Conservation (phyloP, 2,329 filamentous ascomycete genomes). For the Penicillium glabrum region DNA sequence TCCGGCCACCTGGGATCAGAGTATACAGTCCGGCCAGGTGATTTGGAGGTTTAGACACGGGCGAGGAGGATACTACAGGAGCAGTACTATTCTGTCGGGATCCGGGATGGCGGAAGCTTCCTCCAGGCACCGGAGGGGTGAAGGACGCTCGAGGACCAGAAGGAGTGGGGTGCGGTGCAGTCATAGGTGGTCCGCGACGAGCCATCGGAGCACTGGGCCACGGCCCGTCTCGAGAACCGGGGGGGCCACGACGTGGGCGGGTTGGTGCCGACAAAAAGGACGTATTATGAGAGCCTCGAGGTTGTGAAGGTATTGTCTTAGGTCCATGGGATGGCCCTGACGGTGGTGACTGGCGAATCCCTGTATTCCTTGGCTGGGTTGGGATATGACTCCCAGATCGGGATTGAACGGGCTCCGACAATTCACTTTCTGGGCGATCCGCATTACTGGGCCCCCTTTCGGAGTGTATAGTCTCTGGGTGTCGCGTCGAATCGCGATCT, state of each 20-base stretch:
- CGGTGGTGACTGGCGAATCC: conserved; percentile 29
- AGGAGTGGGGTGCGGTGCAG: conserved; percentile 33
- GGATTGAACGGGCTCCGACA: conserved; percentile 20
- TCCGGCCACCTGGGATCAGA: conserved; percentile 45
- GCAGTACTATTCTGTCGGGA: conserved; percentile 38
- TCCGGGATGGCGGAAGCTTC: conserved; percentile 37
- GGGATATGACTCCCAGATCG: conserved; percentile 25
- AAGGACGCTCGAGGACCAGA: conserved; percentile 39
- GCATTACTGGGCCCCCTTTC: background rate
- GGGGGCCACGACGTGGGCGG: conserved; percentile 43
- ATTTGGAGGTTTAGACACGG: conserved; percentile 41
- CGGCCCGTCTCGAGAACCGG: conserved; percentile 34
- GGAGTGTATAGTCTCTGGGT: background rate
- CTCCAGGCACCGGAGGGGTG: conserved; percentile 22
- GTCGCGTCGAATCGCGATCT: conserved; percentile 10
- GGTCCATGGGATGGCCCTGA: conserved; percentile 40
- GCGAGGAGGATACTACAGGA: conserved; percentile 31
- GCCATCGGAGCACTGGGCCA: conserved; percentile 32
- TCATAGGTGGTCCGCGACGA: conserved; percentile 34
- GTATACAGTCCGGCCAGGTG: conserved; percentile 39
- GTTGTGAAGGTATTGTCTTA: conserved; percentile 35
- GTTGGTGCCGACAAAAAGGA: conserved; percentile 49
- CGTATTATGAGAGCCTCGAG: conserved; percentile 36
- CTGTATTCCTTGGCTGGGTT: conserved; percentile 32
- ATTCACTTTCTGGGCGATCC: background rate